Conservation (phyloP, 257 asterid species). For the Ilex asprella region DNA sequence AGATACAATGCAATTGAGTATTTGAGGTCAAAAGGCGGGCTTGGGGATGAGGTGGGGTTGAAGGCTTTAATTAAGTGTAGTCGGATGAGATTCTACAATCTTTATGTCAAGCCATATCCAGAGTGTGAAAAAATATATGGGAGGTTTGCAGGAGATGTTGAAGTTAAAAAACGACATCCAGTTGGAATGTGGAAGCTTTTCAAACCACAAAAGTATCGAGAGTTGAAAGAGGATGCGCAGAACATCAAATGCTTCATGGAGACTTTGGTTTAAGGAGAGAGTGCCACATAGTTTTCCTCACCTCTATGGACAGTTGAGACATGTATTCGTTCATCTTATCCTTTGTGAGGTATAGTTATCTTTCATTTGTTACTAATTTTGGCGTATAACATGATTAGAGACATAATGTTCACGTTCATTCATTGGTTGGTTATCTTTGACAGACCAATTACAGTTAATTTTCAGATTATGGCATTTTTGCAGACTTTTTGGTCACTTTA, state of each 20-base stretch:
- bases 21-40: conserved; percentile 48
- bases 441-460: too few species aligned
- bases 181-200: conserved; percentile 91
- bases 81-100: conserved; percentile 71
- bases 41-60: conserved; percentile 65
- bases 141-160: conserved; percentile 32
- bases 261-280: conserved; percentile 25
- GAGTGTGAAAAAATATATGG: conserved; percentile 80
- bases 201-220: conserved; percentile 40
- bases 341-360: too few species aligned
- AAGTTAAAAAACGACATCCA: conserved; percentile 41
- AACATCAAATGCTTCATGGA: conserved; percentile 44
- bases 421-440: too few species aligned
- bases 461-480: too few species aligned
- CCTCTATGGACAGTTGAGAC: too few species aligned
- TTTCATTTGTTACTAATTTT: too few species aligned
- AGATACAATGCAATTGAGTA: conserved; percentile 65
- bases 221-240: conserved; percentile 39
- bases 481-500: too few species aligned
- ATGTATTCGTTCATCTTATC: too few species aligned
- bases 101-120: conserved; percentile 89
- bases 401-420: too few species aligned
- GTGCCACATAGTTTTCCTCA: too few species aligned
- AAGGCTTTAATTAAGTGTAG: conserved; percentile 58
- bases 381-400: too few species aligned